Evolutionary conservation across 176 grass and related monocot species (phyloP), one percentile per base, ranked within the genome.

Genomic region (Hsuehochloa calcarea): DNA sequence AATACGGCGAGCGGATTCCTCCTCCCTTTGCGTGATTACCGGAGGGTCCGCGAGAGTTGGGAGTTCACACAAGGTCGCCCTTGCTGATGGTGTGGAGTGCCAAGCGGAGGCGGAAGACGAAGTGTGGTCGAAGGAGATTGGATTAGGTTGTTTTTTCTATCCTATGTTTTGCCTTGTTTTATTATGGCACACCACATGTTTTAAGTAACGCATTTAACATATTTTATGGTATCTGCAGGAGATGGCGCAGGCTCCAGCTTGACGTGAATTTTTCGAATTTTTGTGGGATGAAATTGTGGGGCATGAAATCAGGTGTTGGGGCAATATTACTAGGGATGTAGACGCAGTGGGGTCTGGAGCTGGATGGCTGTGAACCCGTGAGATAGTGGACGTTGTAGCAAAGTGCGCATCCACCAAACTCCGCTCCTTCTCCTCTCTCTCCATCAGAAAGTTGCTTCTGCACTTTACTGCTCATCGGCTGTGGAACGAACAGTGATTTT

Each of bases 101-200:
- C 75, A 80, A 54, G 59, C 31, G 60, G 85, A 78, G 12, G 79
- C 22, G 7, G 60, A 75, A 27, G 46, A 68, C 31, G 46, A 51
- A 4, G 51, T 15, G 79, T 34, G 1, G 61, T 91, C 85, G 85
- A 70, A 87, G 47, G 84, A 11, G 49, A 46, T 69, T 25, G 70
- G 81, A 59, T 80, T 46, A 5, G 34, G 22, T 34, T 54, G 65
- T n/a, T n/a, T n/a, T n/a, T n/a, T n/a, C n/a, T n/a, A n/a, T n/a
- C n/a, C n/a, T n/a, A n/a, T n/a, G n/a, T n/a, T n/a, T n/a, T n/a
- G n/a, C n/a, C n/a, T n/a, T n/a, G n/a, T n/a, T n/a, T n/a, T n/a
- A n/a, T n/a, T n/a, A n/a, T n/a, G n/a, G n/a, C n/a, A n/a, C n/a
- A n/a, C n/a, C n/a, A n/a, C n/a, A n/a, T 31, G 60, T 56, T 68